Evolutionary conservation across 768 basidiomycete genomes (phyloP).

Genomic region (Tulasnella sp.): DNA sequence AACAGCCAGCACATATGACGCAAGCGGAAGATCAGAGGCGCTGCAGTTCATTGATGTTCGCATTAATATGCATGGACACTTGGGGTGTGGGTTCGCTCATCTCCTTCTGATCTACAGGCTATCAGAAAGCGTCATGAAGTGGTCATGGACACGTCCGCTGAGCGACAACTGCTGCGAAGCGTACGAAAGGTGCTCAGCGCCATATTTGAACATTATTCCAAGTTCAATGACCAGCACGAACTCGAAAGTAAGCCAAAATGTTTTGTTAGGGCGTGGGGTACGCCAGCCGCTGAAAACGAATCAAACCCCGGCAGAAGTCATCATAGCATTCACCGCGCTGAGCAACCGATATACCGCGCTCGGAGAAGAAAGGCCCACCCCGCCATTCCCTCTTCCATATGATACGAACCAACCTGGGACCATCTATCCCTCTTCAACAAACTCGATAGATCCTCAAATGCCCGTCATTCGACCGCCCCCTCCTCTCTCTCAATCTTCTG

Average conservation of each 20-base stretch:
- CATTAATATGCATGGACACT: neutral
- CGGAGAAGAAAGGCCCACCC: neutral
- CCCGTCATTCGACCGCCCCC: neutral
- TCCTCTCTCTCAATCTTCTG: neutral
- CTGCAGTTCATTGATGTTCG: neutral
- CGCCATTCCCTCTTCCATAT: neutral
- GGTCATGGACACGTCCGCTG: neutral
- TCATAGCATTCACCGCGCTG: neutral
- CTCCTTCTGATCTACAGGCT: neutral
- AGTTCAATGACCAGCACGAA: neutral
- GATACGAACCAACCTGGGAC: neutral
- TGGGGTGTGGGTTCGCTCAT: neutral
- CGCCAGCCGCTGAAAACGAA: neutral
- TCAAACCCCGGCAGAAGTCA: neutral
- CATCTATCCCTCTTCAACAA: neutral
- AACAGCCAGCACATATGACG: neutral
- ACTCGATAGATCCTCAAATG: neutral
- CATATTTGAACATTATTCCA: neutral
- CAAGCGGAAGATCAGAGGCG: neutral
- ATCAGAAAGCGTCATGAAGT: neutral
- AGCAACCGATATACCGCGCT: neutral
- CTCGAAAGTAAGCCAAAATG: neutral
- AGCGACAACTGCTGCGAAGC: neutral
- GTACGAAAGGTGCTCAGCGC: neutral
- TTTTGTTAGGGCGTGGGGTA: neutral